These are phyloP conservation scores for Globisporangium iwayamae DNA, from an alignment of 352 stramenopile genomes.

Conservation along the genomic window DNA sequence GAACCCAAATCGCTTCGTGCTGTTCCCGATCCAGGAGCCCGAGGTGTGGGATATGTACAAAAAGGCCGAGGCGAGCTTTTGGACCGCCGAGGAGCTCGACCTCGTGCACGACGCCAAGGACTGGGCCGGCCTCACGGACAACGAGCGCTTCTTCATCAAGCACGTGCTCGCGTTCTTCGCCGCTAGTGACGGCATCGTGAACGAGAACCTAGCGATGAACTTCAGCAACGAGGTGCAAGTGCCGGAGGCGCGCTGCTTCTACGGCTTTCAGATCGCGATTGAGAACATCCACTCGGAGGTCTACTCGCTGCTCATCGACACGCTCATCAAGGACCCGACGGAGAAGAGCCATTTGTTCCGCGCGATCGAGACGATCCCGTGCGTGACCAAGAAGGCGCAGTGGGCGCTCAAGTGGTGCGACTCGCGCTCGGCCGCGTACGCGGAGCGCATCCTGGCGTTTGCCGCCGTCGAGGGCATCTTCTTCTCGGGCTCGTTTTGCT, in stretches of 20 bases:
- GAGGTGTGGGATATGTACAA: constrained; percentile 99
- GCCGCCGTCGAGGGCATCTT: constrained; percentile 99
- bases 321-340: constrained; percentile 94
- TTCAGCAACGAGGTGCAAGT: constrained; percentile 98
- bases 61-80: constrained; percentile 98
- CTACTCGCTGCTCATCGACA: constrained; percentile 99
- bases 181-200: constrained; percentile 98
- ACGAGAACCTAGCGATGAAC: constrained; percentile 99
- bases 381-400: constrained; percentile 95
- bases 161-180: constrained; percentile 99
- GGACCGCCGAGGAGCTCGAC: constrained; percentile 99
- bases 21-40: constrained; percentile 97
- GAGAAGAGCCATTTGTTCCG: constrained; percentile 95
- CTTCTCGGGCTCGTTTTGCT: constrained; percentile 98
- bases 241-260: constrained; percentile 97
- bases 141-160: constrained; percentile 97
- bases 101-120: constrained; percentile 95
- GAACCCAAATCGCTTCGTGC: constrained; percentile 96
- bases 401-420: constrained; percentile 98
- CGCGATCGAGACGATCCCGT: constrained; percentile 97
- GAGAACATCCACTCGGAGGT: constrained; percentile 99
- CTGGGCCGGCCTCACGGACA: constrained; percentile 91
- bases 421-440: constrained; percentile 89
- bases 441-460: constrained; percentile 97
- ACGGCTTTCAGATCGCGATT: constrained; percentile 99